phyloP scores from a whole-genome alignment of 2,329 filamentous ascomycete species.

The Colletotrichum liriopes region DNA sequence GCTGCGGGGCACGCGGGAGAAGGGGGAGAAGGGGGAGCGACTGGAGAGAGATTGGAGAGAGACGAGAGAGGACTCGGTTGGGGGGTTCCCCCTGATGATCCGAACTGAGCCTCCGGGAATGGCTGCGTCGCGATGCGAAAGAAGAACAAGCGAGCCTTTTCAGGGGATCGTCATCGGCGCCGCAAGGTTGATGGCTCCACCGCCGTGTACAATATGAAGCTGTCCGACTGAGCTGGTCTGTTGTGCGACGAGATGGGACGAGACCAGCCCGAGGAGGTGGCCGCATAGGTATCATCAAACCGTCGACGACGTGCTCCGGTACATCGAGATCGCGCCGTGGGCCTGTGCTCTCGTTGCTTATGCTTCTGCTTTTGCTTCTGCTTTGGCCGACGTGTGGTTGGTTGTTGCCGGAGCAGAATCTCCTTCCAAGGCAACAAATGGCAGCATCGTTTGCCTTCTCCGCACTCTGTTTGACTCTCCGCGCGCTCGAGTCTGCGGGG shows the following conservation, averaged over 20 bases:
- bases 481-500: slow-evolving; percentile 19
- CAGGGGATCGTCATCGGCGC: slow-evolving; percentile 16
- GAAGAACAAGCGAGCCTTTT: slow-evolving; percentile 27
- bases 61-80: neutral
- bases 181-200: slow-evolving; percentile 26
- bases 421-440: slow-evolving; percentile 16
- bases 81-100: neutral
- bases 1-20: slow-evolving; percentile 10
- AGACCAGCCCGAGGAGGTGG: neutral
- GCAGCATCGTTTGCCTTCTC: slow-evolving; percentile 23
- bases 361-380: neutral
- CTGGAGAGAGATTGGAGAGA: neutral
- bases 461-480: slow-evolving; percentile 23
- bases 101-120: slow-evolving; percentile 22
- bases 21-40: neutral
- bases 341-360: neutral
- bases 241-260: neutral
- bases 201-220: neutral
- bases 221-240: neutral
- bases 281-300: neutral
- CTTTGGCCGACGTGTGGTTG: slow-evolving; percentile 5
- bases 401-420: slow-evolving; percentile 36
- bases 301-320: neutral
- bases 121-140: neutral
- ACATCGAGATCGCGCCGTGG: slow-evolving; percentile 17